phyloP scores from a whole-genome alignment of 139 green algal genomes.

The Nannochloris sp. region DNA sequence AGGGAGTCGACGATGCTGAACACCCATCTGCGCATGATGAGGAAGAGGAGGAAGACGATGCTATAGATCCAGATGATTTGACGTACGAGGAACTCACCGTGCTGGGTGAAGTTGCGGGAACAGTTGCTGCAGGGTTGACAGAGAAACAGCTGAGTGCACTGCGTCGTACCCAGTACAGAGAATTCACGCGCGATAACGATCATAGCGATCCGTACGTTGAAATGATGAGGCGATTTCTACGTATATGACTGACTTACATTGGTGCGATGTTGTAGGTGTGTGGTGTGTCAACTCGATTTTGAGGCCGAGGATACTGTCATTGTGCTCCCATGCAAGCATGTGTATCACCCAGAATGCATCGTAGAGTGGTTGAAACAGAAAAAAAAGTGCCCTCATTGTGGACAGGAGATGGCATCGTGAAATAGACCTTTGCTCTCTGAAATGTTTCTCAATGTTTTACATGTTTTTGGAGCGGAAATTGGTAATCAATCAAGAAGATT shows the following conservation, averaged over 20 bases:
- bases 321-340: slow-evolving; percentile 34
- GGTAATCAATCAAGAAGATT: slow-evolving; percentile 1
- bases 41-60: background rate
- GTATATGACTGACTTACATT: background rate
- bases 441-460: too few species aligned
- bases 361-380: slow-evolving; percentile 37
- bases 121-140: slow-evolving; percentile 19
- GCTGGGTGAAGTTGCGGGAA: slow-evolving; percentile 36
- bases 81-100: slow-evolving; percentile 36
- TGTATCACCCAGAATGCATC: slow-evolving; percentile 35
- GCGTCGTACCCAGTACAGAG: slow-evolving; percentile 9
- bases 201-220: slow-evolving; percentile 7
- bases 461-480: too few species aligned
- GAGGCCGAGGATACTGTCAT: slow-evolving; percentile 26
- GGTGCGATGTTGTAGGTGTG: slow-evolving; percentile 10
- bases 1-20: too few species aligned
- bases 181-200: background rate
- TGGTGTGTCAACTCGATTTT: slow-evolving; percentile 36
- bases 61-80: slow-evolving; percentile 29
- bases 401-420: background rate
- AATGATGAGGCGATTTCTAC: background rate
- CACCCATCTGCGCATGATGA: background rate
- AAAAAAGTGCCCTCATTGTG: slow-evolving; percentile 26
- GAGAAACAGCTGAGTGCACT: slow-evolving; percentile 13
- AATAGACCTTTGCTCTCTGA: background rate